phyloP scores from a whole-genome alignment of 2,329 filamentous ascomycete species.

The Dothiorella sarmentorum region DNA sequence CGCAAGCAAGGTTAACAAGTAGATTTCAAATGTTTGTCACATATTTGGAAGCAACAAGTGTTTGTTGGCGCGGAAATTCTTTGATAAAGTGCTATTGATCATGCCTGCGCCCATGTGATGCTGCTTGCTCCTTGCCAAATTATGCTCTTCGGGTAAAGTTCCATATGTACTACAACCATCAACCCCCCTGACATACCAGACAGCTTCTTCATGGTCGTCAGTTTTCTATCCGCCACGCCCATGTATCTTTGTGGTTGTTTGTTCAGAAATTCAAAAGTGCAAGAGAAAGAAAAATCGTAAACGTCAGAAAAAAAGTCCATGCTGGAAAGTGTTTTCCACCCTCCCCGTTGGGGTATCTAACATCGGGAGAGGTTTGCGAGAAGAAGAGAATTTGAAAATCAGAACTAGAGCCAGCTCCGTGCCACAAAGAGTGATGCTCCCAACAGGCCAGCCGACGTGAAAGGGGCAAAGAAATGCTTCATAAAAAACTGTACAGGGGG shows the following conservation, averaged over 20 bases:
- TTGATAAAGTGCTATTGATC: conserved; percentile 2
- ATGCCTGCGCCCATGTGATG: conserved; percentile 7
- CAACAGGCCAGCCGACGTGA: neutral
- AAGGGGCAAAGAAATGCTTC: conserved; percentile 1
- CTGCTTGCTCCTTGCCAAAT: neutral
- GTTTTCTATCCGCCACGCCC: conserved; percentile 2
- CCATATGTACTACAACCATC: conserved; percentile 4
- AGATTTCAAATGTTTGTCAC: no score
- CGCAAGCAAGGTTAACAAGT: no score
- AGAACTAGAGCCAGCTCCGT: conserved; percentile 8
- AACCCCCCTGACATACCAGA: neutral
- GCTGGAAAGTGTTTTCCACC: neutral
- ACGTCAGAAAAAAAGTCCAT: neutral
- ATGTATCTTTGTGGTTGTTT: neutral
- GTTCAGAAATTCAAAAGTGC: neutral
- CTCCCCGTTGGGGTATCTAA: conserved; percentile 10
- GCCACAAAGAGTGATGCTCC: conserved; percentile 8
- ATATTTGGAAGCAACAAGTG: neutral
- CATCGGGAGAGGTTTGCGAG: neutral
- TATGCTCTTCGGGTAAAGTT: neutral
- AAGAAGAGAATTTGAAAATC: conserved; percentile 1
- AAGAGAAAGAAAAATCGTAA: conserved; percentile 5
- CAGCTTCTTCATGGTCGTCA: neutral
- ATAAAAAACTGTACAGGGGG: conserved; percentile 11
- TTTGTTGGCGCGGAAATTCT: neutral